phyloP scores from a whole-genome alignment of 2,329 filamentous ascomycete genomes.

The Helotiales sp. region DNA sequence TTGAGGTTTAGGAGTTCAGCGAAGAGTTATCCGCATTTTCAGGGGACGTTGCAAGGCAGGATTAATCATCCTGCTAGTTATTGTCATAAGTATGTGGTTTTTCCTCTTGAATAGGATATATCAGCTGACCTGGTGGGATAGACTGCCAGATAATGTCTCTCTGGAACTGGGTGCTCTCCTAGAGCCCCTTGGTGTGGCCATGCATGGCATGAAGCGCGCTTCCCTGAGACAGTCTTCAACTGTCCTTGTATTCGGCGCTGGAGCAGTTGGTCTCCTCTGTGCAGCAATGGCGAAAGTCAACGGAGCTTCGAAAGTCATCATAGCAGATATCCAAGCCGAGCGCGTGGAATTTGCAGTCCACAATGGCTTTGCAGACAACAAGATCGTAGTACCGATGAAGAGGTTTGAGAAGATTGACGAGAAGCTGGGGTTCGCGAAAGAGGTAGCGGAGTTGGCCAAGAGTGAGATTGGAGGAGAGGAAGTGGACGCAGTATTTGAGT shows the following conservation, averaged over 20 bases:
- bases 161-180: constrained; percentile 89
- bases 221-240: constrained; percentile 78
- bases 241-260: constrained; percentile 86
- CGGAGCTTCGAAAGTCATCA: constrained; percentile 84
- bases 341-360: constrained; percentile 73
- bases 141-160: constrained; percentile 66
- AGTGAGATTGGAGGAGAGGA: constrained; percentile 47
- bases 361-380: constrained; percentile 34
- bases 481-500: constrained; percentile 70
- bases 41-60: constrained; percentile 36
- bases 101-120: background rate
- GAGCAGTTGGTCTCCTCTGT: constrained; percentile 75
- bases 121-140: constrained; percentile 3
- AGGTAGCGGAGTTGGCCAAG: constrained; percentile 45
- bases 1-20: constrained; percentile 38
- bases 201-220: constrained; percentile 84
- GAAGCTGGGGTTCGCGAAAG: constrained; percentile 37
- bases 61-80: constrained; percentile 92
- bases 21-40: constrained; percentile 37
- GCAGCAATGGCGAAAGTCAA: constrained; percentile 55
- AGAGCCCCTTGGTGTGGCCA: constrained; percentile 85
- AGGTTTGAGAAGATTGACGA: constrained; percentile 31
- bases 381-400: constrained; percentile 35
- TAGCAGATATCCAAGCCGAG: constrained; percentile 90
- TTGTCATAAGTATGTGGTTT: constrained; percentile 72